Evolutionary conservation across 176 grass and related monocot species (phyloP).

Genomic region (Elymus sibiricus): DNA sequence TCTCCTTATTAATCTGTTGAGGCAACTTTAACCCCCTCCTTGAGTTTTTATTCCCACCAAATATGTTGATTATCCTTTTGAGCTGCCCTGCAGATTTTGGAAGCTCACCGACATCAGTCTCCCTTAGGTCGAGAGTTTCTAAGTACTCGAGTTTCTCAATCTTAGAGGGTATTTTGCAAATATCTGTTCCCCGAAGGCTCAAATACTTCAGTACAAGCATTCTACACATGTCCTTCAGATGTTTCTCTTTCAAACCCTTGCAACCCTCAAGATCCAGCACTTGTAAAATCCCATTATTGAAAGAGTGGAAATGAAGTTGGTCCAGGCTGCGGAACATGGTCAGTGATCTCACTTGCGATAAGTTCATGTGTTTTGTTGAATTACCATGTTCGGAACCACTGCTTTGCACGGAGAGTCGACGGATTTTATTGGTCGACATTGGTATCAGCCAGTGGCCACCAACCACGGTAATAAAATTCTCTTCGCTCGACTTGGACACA

Average conservation of each 20-base stretch:
- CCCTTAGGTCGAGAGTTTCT: background rate
- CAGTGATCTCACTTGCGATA: background rate
- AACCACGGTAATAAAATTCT: slow-evolving; percentile 28
- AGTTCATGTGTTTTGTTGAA: background rate
- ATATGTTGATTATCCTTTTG: too few species aligned
- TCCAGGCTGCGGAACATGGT: background rate
- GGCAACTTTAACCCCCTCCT: too few species aligned
- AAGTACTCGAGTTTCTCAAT: background rate
- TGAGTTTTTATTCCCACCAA: too few species aligned
- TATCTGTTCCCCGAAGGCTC: background rate
- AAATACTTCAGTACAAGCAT: background rate
- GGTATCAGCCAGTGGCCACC: slow-evolving; percentile 17
- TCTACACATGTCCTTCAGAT: background rate
- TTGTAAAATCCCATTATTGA: background rate
- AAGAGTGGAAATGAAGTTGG: background rate
- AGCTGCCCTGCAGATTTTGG: background rate
- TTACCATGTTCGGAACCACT: background rate
- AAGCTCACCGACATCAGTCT: background rate
- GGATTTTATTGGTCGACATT: background rate
- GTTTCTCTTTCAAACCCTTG: background rate
- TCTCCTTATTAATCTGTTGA: too few species aligned
- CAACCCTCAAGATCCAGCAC: background rate
- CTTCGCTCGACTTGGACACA: slow-evolving; percentile 1
- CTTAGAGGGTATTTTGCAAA: background rate
- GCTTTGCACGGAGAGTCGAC: background rate